Evolutionary conservation across 768 basidiomycete genomes (phyloP).

Genomic region (Zangia roseola): DNA sequence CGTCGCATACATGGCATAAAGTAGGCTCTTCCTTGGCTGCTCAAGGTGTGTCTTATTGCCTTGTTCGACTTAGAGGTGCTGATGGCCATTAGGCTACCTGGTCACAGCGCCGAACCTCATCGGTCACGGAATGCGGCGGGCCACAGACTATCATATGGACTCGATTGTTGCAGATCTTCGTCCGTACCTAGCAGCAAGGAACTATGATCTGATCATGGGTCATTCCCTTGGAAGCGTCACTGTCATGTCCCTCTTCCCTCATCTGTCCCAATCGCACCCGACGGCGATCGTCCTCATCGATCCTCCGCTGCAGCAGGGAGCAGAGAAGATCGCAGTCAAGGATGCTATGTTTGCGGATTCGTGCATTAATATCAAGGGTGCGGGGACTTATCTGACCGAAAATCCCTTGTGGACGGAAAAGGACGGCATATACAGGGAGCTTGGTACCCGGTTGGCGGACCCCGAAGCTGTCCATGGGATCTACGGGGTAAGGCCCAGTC

Average conservation of each 20-base stretch:
- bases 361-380: not conserved
- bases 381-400: slow-evolving; percentile 1
- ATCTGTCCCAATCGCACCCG: slow-evolving; percentile 5
- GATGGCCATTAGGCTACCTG: slow-evolving; percentile 14
- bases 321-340: not conserved
- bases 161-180: slow-evolving; percentile 12
- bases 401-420: slow-evolving; percentile 12
- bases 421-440: slow-evolving; percentile 8
- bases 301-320: slow-evolving; percentile 4
- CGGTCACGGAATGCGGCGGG: slow-evolving; percentile 11
- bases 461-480: slow-evolving; percentile 6
- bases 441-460: slow-evolving; percentile 3
- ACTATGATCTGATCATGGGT: slow-evolving; percentile 19
- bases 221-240: slow-evolving; percentile 19
- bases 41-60: slow-evolving; percentile 10
- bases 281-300: slow-evolving; percentile 10
- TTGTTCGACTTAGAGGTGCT: not conserved
- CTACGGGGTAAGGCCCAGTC: not conserved
- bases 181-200: slow-evolving; percentile 9
- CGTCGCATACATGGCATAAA: slow-evolving; percentile 19
- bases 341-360: not conserved
- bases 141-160: slow-evolving; percentile 7
- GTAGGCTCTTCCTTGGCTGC: slow-evolving; percentile 11
- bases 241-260: slow-evolving; percentile 13
- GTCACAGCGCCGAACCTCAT: slow-evolving; percentile 21